Evolutionary conservation across 441 rosid genomes (phyloP).

Genomic region (Gossypium schwendimanii): DNA sequence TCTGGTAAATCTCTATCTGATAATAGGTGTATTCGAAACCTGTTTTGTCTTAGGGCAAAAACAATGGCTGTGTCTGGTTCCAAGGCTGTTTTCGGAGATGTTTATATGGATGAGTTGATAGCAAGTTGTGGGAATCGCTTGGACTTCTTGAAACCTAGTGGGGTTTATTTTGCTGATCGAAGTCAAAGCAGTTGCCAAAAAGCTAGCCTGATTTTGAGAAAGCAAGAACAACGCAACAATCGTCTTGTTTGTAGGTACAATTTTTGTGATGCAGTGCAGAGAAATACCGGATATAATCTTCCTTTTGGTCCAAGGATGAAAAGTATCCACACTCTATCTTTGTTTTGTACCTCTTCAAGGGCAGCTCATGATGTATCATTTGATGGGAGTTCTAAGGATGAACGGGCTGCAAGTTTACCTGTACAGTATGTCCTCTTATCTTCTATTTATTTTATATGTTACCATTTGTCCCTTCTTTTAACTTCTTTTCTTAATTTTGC

Average conservation of each 20-base stretch:
- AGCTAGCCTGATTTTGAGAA: conserved; percentile 36
- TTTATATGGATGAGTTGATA: conserved; percentile 41
- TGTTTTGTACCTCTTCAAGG: conserved; percentile 35
- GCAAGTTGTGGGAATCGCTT: conserved; percentile 33
- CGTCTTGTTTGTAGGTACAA: conserved; percentile 29
- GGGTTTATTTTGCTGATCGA: conserved; percentile 32
- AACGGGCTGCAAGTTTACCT: conserved; percentile 31
- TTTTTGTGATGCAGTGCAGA: conserved; percentile 24
- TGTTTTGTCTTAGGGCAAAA: conserved; percentile 16
- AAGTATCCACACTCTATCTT: conserved; percentile 34
- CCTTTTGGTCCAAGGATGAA: conserved; percentile 29
- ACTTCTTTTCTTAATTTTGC: not conserved
- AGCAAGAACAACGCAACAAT: conserved; percentile 19
- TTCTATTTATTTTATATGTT: conserved; percentile 6
- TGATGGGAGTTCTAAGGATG: conserved; percentile 44
- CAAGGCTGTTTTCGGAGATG: conserved; percentile 45
- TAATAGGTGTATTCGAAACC: conserved; percentile 11
- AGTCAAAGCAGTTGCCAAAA: conserved; percentile 21
- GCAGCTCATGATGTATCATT: conserved; percentile 59
- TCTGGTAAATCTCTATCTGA: conserved; percentile 18
- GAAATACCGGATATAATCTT: conserved; percentile 16
- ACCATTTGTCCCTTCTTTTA: not conserved
- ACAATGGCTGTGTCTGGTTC: conserved; percentile 54
- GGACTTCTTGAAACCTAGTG: conserved; percentile 33
- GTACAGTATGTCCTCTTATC: conserved; percentile 41